Evolutionary conservation across 495 filamentous ascomycete genomes (phyloP).

Genomic region (Letharia lupina): DNA sequence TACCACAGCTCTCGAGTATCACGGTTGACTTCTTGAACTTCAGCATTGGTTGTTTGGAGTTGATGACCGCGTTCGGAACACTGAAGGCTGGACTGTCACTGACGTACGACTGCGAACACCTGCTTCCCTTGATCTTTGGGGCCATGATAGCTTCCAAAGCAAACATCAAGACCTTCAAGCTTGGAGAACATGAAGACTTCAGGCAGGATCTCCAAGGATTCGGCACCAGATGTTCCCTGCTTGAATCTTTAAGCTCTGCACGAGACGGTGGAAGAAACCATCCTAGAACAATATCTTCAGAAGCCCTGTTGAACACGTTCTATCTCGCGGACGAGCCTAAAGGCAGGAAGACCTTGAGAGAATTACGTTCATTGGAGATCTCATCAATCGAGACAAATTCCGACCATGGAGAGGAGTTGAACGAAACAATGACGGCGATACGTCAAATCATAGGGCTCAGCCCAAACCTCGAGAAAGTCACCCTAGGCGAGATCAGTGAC

Average conservation of each 20-base stretch:
- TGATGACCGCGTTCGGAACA: not conserved
- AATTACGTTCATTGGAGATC: not conserved
- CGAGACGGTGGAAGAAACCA: not conserved
- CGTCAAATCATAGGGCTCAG: not conserved
- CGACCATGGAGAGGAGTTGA: not conserved
- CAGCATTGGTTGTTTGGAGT: not conserved
- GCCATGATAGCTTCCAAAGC: slow-evolving; percentile 6
- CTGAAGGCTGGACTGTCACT: not conserved
- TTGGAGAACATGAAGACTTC: not conserved
- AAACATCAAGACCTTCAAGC: not conserved
- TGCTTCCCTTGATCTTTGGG: slow-evolving; percentile 3
- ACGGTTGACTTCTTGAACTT: not conserved
- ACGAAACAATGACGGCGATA: not conserved
- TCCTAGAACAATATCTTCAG: not conserved
- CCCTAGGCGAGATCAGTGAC: not conserved
- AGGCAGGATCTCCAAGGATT: not conserved
- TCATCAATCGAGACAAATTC: not conserved
- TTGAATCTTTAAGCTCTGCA: not conserved
- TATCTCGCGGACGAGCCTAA: not conserved
- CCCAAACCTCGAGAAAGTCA: slow-evolving; percentile 1
- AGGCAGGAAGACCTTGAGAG: not conserved
- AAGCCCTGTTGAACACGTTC: not conserved
- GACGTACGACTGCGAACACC: not conserved
- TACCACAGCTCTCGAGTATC: not conserved
- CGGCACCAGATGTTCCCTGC: not conserved